These are phyloP conservation scores for Oxytropis ochrocephala DNA, from an alignment of 306 rosid species.

Conservation along the genomic window DNA sequence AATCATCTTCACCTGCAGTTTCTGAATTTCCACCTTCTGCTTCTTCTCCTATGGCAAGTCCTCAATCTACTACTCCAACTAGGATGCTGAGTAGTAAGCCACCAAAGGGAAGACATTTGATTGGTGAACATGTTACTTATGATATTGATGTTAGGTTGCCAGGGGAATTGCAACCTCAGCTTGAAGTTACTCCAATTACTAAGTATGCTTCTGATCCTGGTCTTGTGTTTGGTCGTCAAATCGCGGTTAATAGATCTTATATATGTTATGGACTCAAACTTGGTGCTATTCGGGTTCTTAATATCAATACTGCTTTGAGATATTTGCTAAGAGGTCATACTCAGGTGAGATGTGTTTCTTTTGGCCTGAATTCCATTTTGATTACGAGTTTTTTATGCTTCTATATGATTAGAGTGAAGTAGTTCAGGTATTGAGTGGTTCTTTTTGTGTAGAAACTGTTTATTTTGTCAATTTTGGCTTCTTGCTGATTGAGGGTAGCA, in stretches of 20 bases:
- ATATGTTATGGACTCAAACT: conserved; percentile 69
- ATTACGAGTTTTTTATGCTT: not conserved
- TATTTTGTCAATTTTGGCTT: conserved; percentile 4
- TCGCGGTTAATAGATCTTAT: conserved; percentile 64
- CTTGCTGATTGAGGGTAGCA: not conserved
- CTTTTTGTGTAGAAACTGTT: not conserved
- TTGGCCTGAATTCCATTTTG: not conserved
- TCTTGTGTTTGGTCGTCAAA: conserved; percentile 61
- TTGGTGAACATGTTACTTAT: conserved; percentile 38
- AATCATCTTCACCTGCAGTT: conserved; percentile 13
- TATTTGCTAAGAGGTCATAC: conserved; percentile 72
- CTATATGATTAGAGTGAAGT: conserved; percentile 11
- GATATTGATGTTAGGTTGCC: conserved; percentile 49
- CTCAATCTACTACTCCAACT: conserved; percentile 42
- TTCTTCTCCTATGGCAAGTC: conserved; percentile 17
- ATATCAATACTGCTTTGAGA: conserved; percentile 60
- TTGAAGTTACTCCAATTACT: conserved; percentile 70
- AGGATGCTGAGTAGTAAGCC: conserved; percentile 51
- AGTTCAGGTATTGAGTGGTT: not conserved
- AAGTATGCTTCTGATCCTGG: conserved; percentile 69
- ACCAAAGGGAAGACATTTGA: conserved; percentile 58
- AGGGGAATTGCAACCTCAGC: conserved; percentile 71
- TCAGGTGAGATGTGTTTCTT: conserved; percentile 43
- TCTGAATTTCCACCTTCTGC: conserved; percentile 33
- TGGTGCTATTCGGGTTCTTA: conserved; percentile 64